These are phyloP conservation scores for Colletotrichum sublineola DNA, from an alignment of 2,329 filamentous ascomycete species.

Conservation along the genomic window DNA sequence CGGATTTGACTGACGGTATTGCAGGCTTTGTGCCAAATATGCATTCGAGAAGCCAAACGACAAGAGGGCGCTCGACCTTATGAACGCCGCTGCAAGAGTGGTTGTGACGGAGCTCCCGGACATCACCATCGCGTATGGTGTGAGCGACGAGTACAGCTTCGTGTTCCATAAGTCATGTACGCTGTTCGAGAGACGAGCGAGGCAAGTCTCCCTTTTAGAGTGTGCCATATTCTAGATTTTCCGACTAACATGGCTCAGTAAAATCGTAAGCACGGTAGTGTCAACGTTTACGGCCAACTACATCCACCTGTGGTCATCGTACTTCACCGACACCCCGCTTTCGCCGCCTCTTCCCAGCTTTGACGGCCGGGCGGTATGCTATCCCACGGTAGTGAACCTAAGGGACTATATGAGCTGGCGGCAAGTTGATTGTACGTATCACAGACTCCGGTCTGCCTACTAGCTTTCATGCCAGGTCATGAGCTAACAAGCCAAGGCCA, in stretches of 20 bases:
- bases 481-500: conserved; percentile 71
- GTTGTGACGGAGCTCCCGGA: conserved; percentile 89
- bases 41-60: conserved; percentile 94
- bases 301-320: conserved; percentile 81
- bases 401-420: conserved; percentile 97
- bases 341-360: conserved; percentile 86
- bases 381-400: conserved; percentile 85
- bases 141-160: conserved; percentile 96
- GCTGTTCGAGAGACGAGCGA: conserved; percentile 87
- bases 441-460: not conserved
- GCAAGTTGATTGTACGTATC: conserved; percentile 87
- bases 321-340: conserved; percentile 80
- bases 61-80: conserved; percentile 85
- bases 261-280: conserved; percentile 90
- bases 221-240: not conserved
- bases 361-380: conserved; percentile 91
- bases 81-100: conserved; percentile 91
- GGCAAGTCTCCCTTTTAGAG: conserved; percentile 62
- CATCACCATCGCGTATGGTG: conserved; percentile 88
- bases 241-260: conserved; percentile 65
- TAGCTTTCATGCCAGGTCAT: not conserved
- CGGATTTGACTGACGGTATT: not conserved
- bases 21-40: conserved; percentile 85
- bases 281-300: conserved; percentile 96
- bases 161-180: conserved; percentile 86